Percentiles rank a stretch among this genome's conserved stretches.
Conservation (phyloP, 768 basidiomycete genomes). For the Fomitopsis pulvina region DNA sequence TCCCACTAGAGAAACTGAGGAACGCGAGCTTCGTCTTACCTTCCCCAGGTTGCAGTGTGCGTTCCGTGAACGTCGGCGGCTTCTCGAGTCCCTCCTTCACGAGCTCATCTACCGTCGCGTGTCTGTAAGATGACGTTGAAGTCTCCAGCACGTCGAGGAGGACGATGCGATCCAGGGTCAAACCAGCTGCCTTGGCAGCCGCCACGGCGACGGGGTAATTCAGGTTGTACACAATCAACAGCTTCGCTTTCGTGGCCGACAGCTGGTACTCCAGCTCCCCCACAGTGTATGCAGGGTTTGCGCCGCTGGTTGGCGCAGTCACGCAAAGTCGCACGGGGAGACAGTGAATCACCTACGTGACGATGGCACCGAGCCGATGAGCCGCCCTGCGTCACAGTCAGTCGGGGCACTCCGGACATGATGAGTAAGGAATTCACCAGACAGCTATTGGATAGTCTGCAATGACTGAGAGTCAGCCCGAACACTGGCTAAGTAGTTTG, state of each 20-base stretch:
- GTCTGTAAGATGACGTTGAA: constrained; percentile 7
- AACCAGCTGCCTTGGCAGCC: constrained; percentile 18
- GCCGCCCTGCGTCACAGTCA: constrained; percentile 28
- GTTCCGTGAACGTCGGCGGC: constrained; percentile 39
- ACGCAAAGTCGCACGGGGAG: not conserved
- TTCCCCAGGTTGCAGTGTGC: constrained; percentile 47
- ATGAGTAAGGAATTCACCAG: constrained; percentile 14
- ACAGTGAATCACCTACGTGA: constrained; percentile 39
- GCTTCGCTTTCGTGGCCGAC: constrained; percentile 15
- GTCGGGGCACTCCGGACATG: not conserved
- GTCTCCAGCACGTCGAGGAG: constrained; percentile 14
- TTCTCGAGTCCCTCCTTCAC: constrained; percentile 40
- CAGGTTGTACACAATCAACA: constrained; percentile 20
- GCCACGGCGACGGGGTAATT: constrained; percentile 17
- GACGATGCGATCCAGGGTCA: constrained; percentile 18
- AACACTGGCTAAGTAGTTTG: not conserved
- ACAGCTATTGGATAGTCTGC: constrained; percentile 20
- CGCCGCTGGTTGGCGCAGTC: constrained; percentile 14
- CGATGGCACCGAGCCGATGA: constrained; percentile 48
- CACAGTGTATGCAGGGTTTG: constrained; percentile 25
- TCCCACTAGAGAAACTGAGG: constrained; percentile 68
- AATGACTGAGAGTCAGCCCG: not conserved
- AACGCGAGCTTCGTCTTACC: constrained; percentile 66
- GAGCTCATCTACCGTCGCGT: constrained; percentile 37
- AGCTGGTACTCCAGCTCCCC: constrained; percentile 27